Evolutionary conservation across 1,284 basidiomycete genomes (phyloP).

Genomic region (Malassezia globosa): DNA sequence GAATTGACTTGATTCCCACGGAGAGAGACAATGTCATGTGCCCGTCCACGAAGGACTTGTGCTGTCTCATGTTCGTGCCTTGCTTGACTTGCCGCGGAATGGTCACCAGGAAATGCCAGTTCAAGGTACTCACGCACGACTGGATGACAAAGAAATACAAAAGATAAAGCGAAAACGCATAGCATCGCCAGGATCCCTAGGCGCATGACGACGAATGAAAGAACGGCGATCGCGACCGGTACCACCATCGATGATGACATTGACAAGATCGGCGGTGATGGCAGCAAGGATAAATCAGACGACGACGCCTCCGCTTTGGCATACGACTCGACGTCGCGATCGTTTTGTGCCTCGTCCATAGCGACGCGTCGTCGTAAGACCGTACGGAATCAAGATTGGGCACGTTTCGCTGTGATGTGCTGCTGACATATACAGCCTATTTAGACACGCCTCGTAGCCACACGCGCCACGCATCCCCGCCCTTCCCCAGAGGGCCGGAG

Average conservation of each 20-base stretch:
- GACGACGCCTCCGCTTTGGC: no score
- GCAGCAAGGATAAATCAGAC: no score
- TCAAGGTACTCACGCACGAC: slow-evolving; percentile 11
- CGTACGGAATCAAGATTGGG: no score
- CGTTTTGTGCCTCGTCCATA: not conserved
- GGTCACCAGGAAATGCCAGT: slow-evolving; percentile 4
- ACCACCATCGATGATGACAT: not conserved
- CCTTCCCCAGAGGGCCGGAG: no score
- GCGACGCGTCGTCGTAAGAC: no score
- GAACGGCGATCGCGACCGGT: slow-evolving; percentile 5
- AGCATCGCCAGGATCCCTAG: slow-evolving; percentile 1
- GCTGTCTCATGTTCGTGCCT: slow-evolving; percentile 1
- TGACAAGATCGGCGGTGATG: not conserved
- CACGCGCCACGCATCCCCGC: no score
- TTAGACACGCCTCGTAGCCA: no score
- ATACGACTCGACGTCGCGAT: not conserved
- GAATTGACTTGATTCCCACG: no score
- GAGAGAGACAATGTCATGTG: not conserved
- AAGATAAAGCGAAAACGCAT: not conserved
- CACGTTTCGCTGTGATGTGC: no score
- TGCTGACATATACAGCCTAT: no score
- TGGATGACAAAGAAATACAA: slow-evolving; percentile 5
- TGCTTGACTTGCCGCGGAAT: not conserved
- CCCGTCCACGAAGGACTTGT: slow-evolving; percentile 4
- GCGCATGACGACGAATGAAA: slow-evolving; percentile 8